Conservation (phyloP, 306 rosid genomes). For the Comarum palustre region DNA sequence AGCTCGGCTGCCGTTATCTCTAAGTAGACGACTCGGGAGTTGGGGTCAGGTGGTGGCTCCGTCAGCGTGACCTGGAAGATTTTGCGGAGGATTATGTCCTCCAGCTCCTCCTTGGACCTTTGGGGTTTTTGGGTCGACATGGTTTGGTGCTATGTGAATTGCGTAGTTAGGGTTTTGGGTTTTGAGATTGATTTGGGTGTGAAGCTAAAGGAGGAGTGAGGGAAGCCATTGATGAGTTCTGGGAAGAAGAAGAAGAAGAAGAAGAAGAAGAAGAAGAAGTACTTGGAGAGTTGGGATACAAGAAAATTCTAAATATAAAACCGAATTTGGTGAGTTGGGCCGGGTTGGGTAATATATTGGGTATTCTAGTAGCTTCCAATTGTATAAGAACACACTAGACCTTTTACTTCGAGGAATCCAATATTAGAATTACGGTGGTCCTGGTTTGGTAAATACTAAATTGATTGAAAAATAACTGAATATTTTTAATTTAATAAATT, state of each 20-base stretch:
- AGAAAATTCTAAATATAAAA: too few relatives aligned
- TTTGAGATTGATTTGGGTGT: neutral
- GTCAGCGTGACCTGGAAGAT: conserved; percentile 69
- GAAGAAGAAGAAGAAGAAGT: too few relatives aligned
- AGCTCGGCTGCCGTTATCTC: conserved; percentile 87
- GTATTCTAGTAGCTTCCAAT: neutral
- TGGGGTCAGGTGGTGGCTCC: conserved; percentile 27
- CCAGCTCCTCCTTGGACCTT: conserved; percentile 73
- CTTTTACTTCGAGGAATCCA: too few relatives aligned
- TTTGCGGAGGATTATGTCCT: conserved; percentile 79
- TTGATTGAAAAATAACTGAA: too few relatives aligned
- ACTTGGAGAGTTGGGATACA: neutral
- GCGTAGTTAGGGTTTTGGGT: neutral
- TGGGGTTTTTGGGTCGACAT: conserved; percentile 78
- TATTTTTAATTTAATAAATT: too few relatives aligned
- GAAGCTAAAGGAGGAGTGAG: neutral
- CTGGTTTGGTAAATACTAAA: too few relatives aligned
- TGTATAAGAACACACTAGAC: neutral
- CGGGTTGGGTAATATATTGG: neutral
- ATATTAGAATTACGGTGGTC: too few relatives aligned
- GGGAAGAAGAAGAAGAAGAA: neutral
- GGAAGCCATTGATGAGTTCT: neutral
- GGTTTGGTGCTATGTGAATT: too few relatives aligned
- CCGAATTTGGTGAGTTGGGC: neutral
- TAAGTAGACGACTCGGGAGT: conserved; percentile 57